Evolutionary conservation across 2,329 filamentous ascomycete genomes (phyloP), one percentile per base, ranked within the genome.

Genomic region (Aspergillus viridinutans): DNA sequence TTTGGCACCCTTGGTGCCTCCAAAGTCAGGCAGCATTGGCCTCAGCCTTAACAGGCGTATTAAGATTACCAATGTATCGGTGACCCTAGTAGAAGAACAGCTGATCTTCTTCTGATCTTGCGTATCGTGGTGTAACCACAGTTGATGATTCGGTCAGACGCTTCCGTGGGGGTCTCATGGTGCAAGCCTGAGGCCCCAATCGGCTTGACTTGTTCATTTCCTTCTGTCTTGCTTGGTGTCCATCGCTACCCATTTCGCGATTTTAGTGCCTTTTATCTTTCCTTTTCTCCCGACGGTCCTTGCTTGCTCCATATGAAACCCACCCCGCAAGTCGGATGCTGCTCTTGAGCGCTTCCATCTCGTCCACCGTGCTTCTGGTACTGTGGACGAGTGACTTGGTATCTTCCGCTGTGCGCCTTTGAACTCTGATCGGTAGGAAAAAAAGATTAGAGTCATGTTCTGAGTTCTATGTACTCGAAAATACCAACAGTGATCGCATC

Each of bases 341-440:
- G 67, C 63, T 67, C 61, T 60, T 62, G 61, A 67, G 60, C 61
- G 42, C 55, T 29, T 60, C 53, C 52, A 53, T 62, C 66, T 71
- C 68, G 69, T 72, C 66, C 68, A 70, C 66, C 55, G 66, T 66
- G 61, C 65, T 64, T 52, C 52, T 57, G 51, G 67, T 67, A 58
- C 66, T 54, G 69, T 71, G 69, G 70, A 69, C 69, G 68, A 67
- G 66, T 61, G 64, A 57, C 53, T 56, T 65, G 57, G 45, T 53
- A 49, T 63, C 58, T 60, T 51, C 49, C 52, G 26, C 55, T 48
- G 50, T 52, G 48, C 56, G 50, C 38, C 52, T 35, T 50, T 58
- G 55, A 60, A 54, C 26, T 47, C 43, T 10, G 23, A 17, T 14
- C 21, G 12, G 21, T 14, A 25, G 14, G 14, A 2, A 25, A n/a